Evolutionary conservation across 2,329 filamentous ascomycete species (phyloP).

Genomic region (Penicillium sp.): DNA sequence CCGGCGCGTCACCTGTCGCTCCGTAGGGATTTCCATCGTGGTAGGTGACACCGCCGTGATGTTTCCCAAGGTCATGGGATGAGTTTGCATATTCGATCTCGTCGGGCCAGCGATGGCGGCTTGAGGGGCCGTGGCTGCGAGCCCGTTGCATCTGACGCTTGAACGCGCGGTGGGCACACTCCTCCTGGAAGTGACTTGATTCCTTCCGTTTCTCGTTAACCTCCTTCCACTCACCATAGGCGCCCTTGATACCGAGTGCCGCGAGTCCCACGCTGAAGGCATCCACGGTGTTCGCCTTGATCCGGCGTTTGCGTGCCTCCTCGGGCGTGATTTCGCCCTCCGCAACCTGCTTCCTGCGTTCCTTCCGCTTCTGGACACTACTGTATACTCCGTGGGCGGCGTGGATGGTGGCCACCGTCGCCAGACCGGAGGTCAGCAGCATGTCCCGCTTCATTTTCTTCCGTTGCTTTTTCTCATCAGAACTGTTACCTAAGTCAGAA

Average conservation of each 20-base stretch:
- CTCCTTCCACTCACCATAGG: slow-evolving; percentile 65
- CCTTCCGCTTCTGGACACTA: slow-evolving; percentile 62
- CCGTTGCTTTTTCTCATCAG: slow-evolving; percentile 60
- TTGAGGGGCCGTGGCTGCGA: slow-evolving; percentile 21
- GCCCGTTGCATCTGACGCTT: slow-evolving; percentile 48
- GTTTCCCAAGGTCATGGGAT: slow-evolving; percentile 1
- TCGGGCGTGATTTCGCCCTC: slow-evolving; percentile 63
- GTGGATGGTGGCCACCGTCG: slow-evolving; percentile 67
- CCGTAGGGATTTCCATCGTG: slow-evolving; percentile 19
- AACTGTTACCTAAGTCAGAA: slow-evolving; percentile 56
- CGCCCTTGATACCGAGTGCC: slow-evolving; percentile 65
- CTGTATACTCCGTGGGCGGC: slow-evolving; percentile 64
- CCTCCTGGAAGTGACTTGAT: slow-evolving; percentile 54
- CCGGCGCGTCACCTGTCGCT: slow-evolving; percentile 8
- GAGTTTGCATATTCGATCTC: slow-evolving; percentile 30
- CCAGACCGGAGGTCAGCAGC: slow-evolving; percentile 63
- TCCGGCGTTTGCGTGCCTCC: slow-evolving; percentile 61
- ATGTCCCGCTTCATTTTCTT: slow-evolving; percentile 67
- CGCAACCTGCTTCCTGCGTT: slow-evolving; percentile 57
- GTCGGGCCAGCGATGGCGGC: slow-evolving; percentile 27
- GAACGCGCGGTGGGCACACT: slow-evolving; percentile 42
- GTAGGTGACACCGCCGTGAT: slow-evolving; percentile 8
- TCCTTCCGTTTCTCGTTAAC: slow-evolving; percentile 61
- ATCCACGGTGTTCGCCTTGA: slow-evolving; percentile 63
- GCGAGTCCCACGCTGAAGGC: slow-evolving; percentile 65